Conservation (phyloP, 78 protist species). For the Anaeramoeba flamelloides region DNA sequence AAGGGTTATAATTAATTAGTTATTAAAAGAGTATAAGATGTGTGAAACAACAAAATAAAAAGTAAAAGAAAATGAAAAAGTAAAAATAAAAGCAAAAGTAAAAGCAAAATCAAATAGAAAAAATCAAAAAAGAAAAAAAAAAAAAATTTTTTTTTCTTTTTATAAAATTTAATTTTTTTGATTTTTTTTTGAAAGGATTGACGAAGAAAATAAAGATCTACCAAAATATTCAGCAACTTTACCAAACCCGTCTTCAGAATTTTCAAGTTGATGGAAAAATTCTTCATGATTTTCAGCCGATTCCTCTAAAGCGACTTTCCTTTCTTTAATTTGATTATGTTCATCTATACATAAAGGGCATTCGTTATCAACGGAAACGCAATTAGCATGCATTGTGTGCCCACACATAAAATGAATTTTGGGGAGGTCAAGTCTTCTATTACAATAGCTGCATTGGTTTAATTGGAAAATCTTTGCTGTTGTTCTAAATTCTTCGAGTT, state of each 20-base stretch:
- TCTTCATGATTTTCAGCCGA: constrained; percentile 52
- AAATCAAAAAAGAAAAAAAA: constrained; percentile 3
- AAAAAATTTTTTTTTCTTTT: constrained; percentile 5
- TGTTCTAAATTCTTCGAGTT: constrained; percentile 32
- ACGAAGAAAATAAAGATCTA: constrained; percentile 32
- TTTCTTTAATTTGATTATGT: constrained; percentile 43
- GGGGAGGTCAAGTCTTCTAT: constrained; percentile 58
- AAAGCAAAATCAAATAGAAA: neutral
- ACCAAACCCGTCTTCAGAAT: constrained; percentile 60
- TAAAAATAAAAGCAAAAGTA: neutral
- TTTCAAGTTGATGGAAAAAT: constrained; percentile 52
- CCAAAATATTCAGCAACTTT: constrained; percentile 76
- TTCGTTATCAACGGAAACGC: constrained; percentile 31
- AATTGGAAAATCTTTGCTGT: constrained; percentile 53
- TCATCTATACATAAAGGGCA: constrained; percentile 10
- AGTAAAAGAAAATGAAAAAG: constrained; percentile 5
- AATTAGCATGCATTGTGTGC: constrained; percentile 65
- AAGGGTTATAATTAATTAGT: too few relatives aligned
- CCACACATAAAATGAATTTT: constrained; percentile 69
- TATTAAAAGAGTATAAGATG: too few relatives aligned
- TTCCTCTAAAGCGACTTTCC: constrained; percentile 31
- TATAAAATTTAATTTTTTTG: neutral
- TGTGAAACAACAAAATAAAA: too few relatives aligned
- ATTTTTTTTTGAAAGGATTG: constrained; percentile 4
- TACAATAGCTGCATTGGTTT: constrained; percentile 47